Evolutionary conservation across 2,329 filamentous ascomycete genomes (phyloP).

Genomic region (Cephalotrichum gorgonifer): DNA sequence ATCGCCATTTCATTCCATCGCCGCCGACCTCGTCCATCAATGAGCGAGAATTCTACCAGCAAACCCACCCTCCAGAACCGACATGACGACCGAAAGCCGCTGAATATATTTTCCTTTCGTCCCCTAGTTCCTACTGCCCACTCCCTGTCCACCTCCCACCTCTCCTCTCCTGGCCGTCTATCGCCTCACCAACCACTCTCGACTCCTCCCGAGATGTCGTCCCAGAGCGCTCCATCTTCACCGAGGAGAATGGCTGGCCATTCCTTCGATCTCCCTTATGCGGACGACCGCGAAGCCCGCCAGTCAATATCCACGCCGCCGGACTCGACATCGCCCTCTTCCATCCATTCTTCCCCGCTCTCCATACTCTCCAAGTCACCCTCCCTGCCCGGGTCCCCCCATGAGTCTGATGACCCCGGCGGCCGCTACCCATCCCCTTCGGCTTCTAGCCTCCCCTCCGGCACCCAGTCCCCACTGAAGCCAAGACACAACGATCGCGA

Average conservation of each 20-base stretch:
- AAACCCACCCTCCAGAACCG: background rate
- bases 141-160: background rate
- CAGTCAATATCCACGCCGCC: slow-evolving; percentile 13
- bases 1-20: background rate
- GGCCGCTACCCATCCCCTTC: slow-evolving; percentile 44
- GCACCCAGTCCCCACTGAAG: slow-evolving; percentile 41
- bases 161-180: background rate
- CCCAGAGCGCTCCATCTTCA: background rate
- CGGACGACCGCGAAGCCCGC: background rate
- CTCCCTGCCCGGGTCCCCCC: slow-evolving; percentile 36
- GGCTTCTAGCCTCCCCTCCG: slow-evolving; percentile 24
- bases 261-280: background rate
- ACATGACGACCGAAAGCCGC: background rate
- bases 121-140: background rate
- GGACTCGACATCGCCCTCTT: slow-evolving; percentile 29
- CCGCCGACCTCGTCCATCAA: background rate
- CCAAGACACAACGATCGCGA: slow-evolving; percentile 10
- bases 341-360: slow-evolving; percentile 42
- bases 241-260: background rate
- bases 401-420: slow-evolving; percentile 21
- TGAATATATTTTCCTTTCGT: background rate
- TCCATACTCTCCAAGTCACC: slow-evolving; percentile 44
- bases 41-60: background rate
- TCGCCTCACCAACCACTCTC: background rate
- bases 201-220: background rate